Base-by-base conservation (phyloP, 352 stramenopile genomes). In the Phytopythium vexans region DNA sequence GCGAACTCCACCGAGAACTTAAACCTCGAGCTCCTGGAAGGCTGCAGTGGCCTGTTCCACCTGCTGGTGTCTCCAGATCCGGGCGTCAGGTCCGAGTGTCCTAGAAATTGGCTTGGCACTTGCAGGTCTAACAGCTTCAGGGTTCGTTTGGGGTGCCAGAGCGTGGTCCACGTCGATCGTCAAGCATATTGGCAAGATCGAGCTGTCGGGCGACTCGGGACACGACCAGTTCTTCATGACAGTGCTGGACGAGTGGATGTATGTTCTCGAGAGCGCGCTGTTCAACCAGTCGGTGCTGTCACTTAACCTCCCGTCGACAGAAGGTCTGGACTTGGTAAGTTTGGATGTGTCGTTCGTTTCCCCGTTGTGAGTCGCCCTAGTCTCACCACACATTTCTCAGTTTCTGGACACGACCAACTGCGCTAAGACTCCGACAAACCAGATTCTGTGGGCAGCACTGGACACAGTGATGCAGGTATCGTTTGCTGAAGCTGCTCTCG, bases 201-300 rank as follows among this genome's bases (percentile, higher is more conserved):
- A 90, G 16, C 58, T 92, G 46, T 67, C 69, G 34, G 57, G 68
- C 4, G 73, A 86, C 38, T 67, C 61, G 39, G 76, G 49, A 0
- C 50, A 79, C 49, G 69, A 82, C 15, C 63, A 72, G 32, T 62
- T 67, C 35, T 81, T 90, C 38, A 62, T 92, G 35, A 71, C 74
- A 38, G 82, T 92, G 16, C 62, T 95, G 34, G 83, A 95, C 44
- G 86, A 95, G 54, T 93, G 85, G 82, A 90, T 92, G 80, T 95
- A 83, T 49, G 79, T 94, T 41, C 38, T 95, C 21, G 86, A 95
- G 60, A 92, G 73, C 38, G 64, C 68, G 59, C 73, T 70, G 8
- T 95, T 92, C 58, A 92, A 95, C 38, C 72, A 70, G 44, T 62
- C 74, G 3, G 62, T 92, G 35, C 57, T 92, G 14, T 78, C 62